These are phyloP conservation scores for Pseudogymnoascus sp. DNA, from an alignment of 2,329 filamentous ascomycete species.

Conservation along the genomic window DNA sequence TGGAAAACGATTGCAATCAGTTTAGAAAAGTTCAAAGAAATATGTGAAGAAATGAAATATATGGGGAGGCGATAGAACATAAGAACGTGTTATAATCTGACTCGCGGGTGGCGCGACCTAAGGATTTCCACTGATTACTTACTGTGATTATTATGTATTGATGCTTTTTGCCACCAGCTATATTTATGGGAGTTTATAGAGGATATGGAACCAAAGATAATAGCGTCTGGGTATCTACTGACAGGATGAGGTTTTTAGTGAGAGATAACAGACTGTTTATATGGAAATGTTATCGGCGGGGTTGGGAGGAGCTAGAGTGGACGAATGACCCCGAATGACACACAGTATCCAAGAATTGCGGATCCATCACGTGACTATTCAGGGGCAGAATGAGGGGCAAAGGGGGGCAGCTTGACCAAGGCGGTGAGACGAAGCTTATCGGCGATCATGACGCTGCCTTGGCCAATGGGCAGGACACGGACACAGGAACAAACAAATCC, in stretches of 20 bases:
- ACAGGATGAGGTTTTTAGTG: background rate
- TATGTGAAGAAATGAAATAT: background rate
- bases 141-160: background rate
- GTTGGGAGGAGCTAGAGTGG: constrained; percentile 1
- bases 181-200: background rate
- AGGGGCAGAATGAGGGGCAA: constrained; percentile 7
- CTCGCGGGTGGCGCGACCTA: background rate
- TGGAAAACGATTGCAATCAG: background rate
- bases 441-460: background rate
- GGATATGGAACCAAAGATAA: background rate
- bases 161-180: background rate
- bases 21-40: background rate
- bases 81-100: background rate
- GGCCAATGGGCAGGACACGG: background rate
- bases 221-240: background rate
- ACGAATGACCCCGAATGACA: constrained; percentile 7
- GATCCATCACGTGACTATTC: background rate
- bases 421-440: constrained; percentile 3
- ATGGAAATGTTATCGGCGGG: background rate
- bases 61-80: background rate
- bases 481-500: background rate
- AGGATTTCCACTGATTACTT: background rate
- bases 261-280: background rate
- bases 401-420: background rate
- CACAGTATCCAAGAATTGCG: background rate